phyloP scores from a whole-genome alignment of 345 rosid species.

The Hypericum perforatum region DNA sequence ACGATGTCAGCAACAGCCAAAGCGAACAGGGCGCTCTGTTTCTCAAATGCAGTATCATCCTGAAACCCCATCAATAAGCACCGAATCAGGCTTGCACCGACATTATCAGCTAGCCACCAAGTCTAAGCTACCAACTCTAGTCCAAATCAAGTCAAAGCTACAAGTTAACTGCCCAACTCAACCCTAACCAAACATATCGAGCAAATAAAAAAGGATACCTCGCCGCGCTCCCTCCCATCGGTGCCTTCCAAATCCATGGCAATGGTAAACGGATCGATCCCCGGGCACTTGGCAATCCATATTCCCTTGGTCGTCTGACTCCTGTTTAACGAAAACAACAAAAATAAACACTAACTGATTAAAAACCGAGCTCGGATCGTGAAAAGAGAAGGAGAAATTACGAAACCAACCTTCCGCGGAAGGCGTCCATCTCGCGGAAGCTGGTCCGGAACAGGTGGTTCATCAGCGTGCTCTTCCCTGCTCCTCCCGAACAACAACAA shows the following conservation, averaged over 20 bases:
- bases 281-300: constrained; percentile 64
- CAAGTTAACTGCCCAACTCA: not conserved
- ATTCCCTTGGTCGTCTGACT: constrained; percentile 74
- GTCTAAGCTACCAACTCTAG: too few relatives aligned
- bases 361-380: constrained; percentile 1
- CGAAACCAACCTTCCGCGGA: constrained; percentile 49
- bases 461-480: constrained; percentile 71
- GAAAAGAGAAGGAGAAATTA: constrained; percentile 4
- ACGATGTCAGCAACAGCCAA: constrained; percentile 70
- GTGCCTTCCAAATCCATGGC: constrained; percentile 84
- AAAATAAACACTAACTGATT: not conserved
- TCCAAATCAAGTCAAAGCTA: too few relatives aligned
- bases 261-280: constrained; percentile 59
- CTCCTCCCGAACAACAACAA: not conserved
- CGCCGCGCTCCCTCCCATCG: constrained; percentile 79
- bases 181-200: not conserved
- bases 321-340: constrained; percentile 22
- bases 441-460: constrained; percentile 66
- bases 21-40: constrained; percentile 68
- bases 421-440: constrained; percentile 76
- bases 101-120: too few relatives aligned
- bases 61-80: constrained; percentile 30
- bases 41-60: constrained; percentile 78
- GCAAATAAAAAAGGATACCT: constrained; percentile 30
- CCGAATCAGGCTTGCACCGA: too few relatives aligned